Evolutionary conservation across 1,284 basidiomycete genomes (phyloP).

Genomic region (Apiotrichum gamsii): DNA sequence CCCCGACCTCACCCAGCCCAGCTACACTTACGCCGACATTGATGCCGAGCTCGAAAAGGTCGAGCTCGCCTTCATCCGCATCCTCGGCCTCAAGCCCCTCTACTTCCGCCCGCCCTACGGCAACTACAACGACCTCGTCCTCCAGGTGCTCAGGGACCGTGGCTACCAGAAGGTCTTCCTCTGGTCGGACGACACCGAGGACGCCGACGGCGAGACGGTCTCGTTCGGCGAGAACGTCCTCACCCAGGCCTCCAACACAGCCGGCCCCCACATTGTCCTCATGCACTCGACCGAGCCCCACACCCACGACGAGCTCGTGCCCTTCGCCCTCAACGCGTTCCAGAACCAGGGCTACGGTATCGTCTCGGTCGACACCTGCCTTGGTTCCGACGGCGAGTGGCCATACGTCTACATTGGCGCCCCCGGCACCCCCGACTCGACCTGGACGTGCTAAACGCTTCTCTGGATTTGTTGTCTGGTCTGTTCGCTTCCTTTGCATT

Average conservation of each 20-base stretch:
- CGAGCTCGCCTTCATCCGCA: constrained; percentile 53
- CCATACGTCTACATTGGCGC: constrained; percentile 39
- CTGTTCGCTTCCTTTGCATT: too few species aligned
- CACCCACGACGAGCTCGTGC: constrained; percentile 32
- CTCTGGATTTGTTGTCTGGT: too few species aligned
- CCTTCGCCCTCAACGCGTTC: constrained; percentile 31
- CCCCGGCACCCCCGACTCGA: constrained; percentile 31
- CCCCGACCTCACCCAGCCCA: constrained; percentile 49
- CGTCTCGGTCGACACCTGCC: constrained; percentile 43
- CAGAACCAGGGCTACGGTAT: constrained; percentile 38
- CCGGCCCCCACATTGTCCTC: constrained; percentile 36
- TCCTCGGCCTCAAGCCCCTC: constrained; percentile 51
- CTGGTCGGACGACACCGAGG: constrained; percentile 42
- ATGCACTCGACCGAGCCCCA: constrained; percentile 30
- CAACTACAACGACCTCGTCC: constrained; percentile 52
- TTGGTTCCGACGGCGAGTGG: constrained; percentile 40
- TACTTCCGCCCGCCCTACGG: constrained; percentile 53
- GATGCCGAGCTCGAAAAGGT: constrained; percentile 49
- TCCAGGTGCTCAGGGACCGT: constrained; percentile 49
- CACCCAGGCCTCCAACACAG: constrained; percentile 25
- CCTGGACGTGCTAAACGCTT: constrained; percentile 38
- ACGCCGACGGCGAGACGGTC: constrained; percentile 32
- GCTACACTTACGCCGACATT: constrained; percentile 37
- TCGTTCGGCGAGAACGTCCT: constrained; percentile 25
- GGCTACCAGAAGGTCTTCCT: constrained; percentile 43